Evolutionary conservation across 768 basidiomycete genomes (phyloP), one percentile per base, ranked within the genome.

Genomic region (Hygrophorus pudorinus): DNA sequence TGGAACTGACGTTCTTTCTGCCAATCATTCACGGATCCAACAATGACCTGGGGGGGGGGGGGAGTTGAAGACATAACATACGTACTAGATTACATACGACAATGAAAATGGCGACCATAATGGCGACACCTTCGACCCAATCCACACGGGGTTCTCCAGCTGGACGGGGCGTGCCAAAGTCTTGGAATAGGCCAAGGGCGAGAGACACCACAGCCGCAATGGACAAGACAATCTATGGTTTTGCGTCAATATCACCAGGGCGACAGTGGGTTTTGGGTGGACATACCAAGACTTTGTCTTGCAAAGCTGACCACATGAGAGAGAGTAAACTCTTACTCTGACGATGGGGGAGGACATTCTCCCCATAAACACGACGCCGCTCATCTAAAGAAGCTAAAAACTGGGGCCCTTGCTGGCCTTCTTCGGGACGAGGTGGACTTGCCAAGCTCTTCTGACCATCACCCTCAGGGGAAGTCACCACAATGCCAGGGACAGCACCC

Each of bases 1-100:
- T 83, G 80, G 70, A 99, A 99, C 64, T 98, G 96, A 1, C 81
- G 81, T 62, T 99, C 96, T 63, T 98, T 98, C 63, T 97, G 92
- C 85, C 88, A 99, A 63, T 99, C 96, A 56, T 97, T 98, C 35
- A 97, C 52, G 10, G 92, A 91, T 24, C 94, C 94, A 45, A 99
- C 94, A 34, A 90, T 54, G 46, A 89, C 82, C 83, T 85, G 48
- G 30, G 14, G 7, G 42, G 30, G 27, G 13, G 29, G 24, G 18
- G 14, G 32, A 16, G 27, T 1, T 2, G 3, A 27, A 21, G 13
- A 27, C 2, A 10, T 18, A 21, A 28, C 8, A 21, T 13, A 27
- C 11, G 1, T 14, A 17, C n/a, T 35, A n/a, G 13, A n/a, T n/a
- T 5, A 65, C 78, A 46, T 63, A 83, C 84, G 18, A 88, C 85